phyloP scores from a whole-genome alignment of 1,139 yeast species.

The Spencermartinsiella ligniputridi region DNA sequence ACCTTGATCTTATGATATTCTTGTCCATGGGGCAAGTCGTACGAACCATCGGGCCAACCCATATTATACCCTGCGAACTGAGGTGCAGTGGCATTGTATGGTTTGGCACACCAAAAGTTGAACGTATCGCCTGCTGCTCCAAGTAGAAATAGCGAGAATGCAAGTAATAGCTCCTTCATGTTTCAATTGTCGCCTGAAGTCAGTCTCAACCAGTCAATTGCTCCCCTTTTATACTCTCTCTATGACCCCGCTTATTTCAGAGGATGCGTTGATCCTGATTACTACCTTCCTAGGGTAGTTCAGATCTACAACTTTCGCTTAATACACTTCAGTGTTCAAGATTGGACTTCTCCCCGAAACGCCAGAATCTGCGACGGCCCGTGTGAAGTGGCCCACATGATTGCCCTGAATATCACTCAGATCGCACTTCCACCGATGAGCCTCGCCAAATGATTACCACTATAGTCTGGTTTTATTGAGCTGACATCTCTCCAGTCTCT shows the following conservation, averaged over 20 bases:
- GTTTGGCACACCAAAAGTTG: constrained; percentile 17
- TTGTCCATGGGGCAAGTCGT: constrained; percentile 12
- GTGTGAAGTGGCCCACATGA: too few relatives aligned
- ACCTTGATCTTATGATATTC: constrained; percentile 10
- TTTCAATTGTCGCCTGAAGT: background rate
- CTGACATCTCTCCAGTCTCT: too few relatives aligned
- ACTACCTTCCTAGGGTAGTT: background rate
- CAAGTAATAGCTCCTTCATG: background rate
- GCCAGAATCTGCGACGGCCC: too few relatives aligned
- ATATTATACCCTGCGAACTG: constrained; percentile 12
- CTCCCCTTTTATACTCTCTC: background rate
- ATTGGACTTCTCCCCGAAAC: too few relatives aligned
- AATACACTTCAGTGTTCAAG: too few relatives aligned
- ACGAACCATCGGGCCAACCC: constrained; percentile 11
- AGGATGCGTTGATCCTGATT: background rate
- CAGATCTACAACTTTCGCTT: background rate
- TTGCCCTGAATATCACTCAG: too few relatives aligned
- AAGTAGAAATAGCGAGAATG: background rate
- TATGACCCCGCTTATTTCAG: background rate
- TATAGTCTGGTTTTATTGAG: too few relatives aligned
- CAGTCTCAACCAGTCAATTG: background rate
- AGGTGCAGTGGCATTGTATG: constrained; percentile 12
- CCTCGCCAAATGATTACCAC: too few relatives aligned
- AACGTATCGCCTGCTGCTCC: background rate
- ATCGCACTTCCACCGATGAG: too few relatives aligned